Conservation (phyloP, 441 rosid genomes). For the Melastoma candidum region DNA sequence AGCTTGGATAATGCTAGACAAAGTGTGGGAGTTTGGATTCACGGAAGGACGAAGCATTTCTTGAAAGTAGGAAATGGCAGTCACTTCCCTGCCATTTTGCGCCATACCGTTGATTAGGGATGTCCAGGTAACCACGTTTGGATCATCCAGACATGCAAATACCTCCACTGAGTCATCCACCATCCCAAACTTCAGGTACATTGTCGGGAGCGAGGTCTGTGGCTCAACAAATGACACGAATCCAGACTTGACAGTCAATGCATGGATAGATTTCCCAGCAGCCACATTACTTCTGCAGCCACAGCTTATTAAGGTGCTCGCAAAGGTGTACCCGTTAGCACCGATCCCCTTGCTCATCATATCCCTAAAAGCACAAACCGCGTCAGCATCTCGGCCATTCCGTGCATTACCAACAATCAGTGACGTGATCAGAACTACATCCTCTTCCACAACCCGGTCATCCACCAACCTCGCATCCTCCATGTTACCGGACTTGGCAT, state of each 20-base stretch:
- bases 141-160: slow-evolving; percentile 8
- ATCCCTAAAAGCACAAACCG: slow-evolving; percentile 9
- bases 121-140: slow-evolving; percentile 20
- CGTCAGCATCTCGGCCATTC: slow-evolving; percentile 8
- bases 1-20: slow-evolving; percentile 11
- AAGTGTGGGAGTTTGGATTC: slow-evolving; percentile 13
- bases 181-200: slow-evolving; percentile 31
- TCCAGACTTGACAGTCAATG: slow-evolving; percentile 27
- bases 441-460: slow-evolving; percentile 12
- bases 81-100: slow-evolving; percentile 18
- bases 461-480: slow-evolving; percentile 11
- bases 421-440: slow-evolving; percentile 17
- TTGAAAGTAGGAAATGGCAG: slow-evolving; percentile 6
- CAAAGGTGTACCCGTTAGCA: slow-evolving; percentile 35
- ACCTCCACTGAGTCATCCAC: slow-evolving; percentile 26
- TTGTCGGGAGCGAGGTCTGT: slow-evolving; percentile 43
- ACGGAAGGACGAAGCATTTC: slow-evolving; percentile 7
- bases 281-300: slow-evolving; percentile 27
- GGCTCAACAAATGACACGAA: slow-evolving; percentile 34
- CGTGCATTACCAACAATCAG: slow-evolving; percentile 17
- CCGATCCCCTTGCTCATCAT: slow-evolving; percentile 15
- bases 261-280: slow-evolving; percentile 31
- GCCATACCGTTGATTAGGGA: slow-evolving; percentile 17
- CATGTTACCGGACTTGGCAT: slow-evolving; percentile 15
- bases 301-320: slow-evolving; percentile 39